Base-by-base conservation (phyloP, 129 eudicot species). In the Lactuca saligna region DNA sequence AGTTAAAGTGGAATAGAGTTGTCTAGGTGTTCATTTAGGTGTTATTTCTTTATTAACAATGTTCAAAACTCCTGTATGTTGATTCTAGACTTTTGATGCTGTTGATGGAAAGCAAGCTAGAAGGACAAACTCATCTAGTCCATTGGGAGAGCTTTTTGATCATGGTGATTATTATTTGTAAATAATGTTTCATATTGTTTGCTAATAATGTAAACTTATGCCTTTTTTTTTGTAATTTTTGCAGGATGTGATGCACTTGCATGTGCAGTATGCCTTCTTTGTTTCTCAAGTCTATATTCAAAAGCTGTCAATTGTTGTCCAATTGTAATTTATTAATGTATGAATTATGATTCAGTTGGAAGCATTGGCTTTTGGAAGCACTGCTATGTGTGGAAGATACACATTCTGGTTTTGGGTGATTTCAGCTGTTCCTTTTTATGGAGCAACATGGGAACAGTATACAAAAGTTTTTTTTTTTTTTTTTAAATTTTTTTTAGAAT, bases 41-140 rank as follows among this genome's bases (percentile, higher is more conserved):
- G 37, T 56, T n/a, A 3, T 57, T 66, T 54, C 9, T 32, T 42
- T 2, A 8, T 16, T 39, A 20, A 46, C 14, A 61, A 20, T 61
- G 58, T 54, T 70, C 31, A 5, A 61, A 55, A 50, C n/a, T 56
- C 35, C 15, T 67, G 15, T 50, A 42, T 68, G 55, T 61, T 38
- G 39, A 70, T 65, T 65, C 51, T 61, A 94, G 99, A 94, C 99
- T 50, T 94, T 94, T 70, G 99, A 94, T 76, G 97, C 99, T 60
- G 99, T 94, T 68, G 99, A 94, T 80, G 99, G 99, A 55, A 94
- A 94, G 76, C 99, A 94, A 85, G 99, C 99, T 81, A 85, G 99
- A 83, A 82, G 99, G 61, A 94, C 99, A 66, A 89, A 87, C 79
- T 94, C 99, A 16, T 89, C 97, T 60, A 89, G 99, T 85, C 99